Conservation (phyloP, 1,139 yeast genomes). For the Kluyveromyces sp. region DNA sequence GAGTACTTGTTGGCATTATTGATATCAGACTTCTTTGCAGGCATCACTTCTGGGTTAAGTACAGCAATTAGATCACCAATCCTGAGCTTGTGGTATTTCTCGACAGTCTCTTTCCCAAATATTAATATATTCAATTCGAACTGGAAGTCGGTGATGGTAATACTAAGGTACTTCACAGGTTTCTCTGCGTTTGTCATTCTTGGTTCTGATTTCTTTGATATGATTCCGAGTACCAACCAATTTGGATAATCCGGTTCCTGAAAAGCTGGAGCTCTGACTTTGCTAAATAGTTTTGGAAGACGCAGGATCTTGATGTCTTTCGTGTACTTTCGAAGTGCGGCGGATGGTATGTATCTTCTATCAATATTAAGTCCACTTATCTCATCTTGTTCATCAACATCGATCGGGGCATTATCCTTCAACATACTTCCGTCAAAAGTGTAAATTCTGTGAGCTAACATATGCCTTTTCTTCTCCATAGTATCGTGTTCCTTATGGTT, state of each 20-base stretch:
- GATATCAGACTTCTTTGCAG: slow-evolving; percentile 30
- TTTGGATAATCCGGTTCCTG: slow-evolving; percentile 64
- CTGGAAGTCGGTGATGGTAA: slow-evolving; percentile 63
- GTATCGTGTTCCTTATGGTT: slow-evolving; percentile 21
- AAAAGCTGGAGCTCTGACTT: slow-evolving; percentile 62
- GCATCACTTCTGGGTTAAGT: slow-evolving; percentile 62
- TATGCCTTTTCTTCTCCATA: slow-evolving; percentile 16
- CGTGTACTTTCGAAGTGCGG: slow-evolving; percentile 34
- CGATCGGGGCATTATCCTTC: slow-evolving; percentile 21
- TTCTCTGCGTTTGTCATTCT: slow-evolving; percentile 38
- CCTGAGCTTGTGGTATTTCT: slow-evolving; percentile 62
- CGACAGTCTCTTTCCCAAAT: slow-evolving; percentile 56
- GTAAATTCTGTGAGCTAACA: slow-evolving; percentile 33
- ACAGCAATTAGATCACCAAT: slow-evolving; percentile 71
- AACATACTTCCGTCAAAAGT: slow-evolving; percentile 26
- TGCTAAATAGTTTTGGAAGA: slow-evolving; percentile 52
- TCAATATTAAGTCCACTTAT: slow-evolving; percentile 35
- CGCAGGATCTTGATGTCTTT: slow-evolving; percentile 47
- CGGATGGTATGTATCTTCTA: slow-evolving; percentile 42
- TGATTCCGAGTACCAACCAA: slow-evolving; percentile 68
- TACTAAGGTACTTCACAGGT: slow-evolving; percentile 48
- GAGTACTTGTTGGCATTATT: slow-evolving; percentile 8
- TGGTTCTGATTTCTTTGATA: slow-evolving; percentile 52
- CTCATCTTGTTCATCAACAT: slow-evolving; percentile 32
- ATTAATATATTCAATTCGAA: slow-evolving; percentile 53